Conservation (phyloP, 345 rosid genomes). For the Kandelia obovata region DNA sequence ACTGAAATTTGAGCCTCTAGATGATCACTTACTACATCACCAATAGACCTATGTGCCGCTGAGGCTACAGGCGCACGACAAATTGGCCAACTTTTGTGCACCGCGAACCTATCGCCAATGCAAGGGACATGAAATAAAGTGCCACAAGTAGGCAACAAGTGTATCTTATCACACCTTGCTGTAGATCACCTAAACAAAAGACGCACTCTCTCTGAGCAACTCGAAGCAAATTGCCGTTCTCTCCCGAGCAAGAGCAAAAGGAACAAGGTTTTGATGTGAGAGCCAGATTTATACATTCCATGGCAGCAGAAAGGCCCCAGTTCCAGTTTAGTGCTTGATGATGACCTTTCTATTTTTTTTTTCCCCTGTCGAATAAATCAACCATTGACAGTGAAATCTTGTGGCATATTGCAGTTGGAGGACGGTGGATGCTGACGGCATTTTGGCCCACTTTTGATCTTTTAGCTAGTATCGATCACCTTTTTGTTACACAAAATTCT, state of each 20-base stretch:
- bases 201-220: slow-evolving; percentile 41
- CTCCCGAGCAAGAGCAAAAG: slow-evolving; percentile 15
- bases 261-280: too few species aligned
- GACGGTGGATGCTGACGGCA: too few species aligned
- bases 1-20: background rate
- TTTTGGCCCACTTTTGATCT: too few species aligned
- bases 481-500: too few species aligned
- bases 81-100: slow-evolving; percentile 57
- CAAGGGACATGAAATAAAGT: slow-evolving; percentile 71
- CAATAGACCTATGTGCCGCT: background rate
- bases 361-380: too few species aligned
- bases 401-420: too few species aligned
- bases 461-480: too few species aligned
- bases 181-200: slow-evolving; percentile 48
- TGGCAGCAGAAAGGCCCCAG: too few species aligned
- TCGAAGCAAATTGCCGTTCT: background rate
- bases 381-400: too few species aligned
- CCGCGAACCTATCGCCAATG: slow-evolving; percentile 59
- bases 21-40: background rate
- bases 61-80: slow-evolving; percentile 41
- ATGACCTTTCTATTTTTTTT: too few species aligned
- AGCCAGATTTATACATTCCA: too few species aligned
- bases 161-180: slow-evolving; percentile 48
- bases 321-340: too few species aligned
- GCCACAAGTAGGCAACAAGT: slow-evolving; percentile 58